A percentile compares a stretch with the other conserved stretches of the same genome.
Conservation (phyloP, 2,329 filamentous ascomycete species). For the Massarina eburnea region DNA sequence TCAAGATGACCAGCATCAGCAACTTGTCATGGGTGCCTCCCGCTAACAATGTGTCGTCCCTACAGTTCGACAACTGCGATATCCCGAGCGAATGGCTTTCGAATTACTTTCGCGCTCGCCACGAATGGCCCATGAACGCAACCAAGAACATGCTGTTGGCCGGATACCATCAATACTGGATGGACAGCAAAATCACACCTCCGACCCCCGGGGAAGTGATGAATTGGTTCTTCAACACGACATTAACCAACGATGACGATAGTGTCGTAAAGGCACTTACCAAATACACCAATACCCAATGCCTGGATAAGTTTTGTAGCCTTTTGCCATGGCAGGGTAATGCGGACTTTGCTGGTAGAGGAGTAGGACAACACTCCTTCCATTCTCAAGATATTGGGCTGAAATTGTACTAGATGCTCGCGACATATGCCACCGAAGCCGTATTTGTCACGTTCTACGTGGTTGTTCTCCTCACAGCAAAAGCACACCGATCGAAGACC, state of each 20-base stretch:
- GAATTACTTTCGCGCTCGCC: not conserved
- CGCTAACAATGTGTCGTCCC: not conserved
- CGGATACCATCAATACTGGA: not conserved
- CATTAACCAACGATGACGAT: not conserved
- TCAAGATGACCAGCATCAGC: not conserved
- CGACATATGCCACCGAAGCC: constrained; percentile 7
- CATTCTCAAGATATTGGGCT: not conserved
- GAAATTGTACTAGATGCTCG: constrained; percentile 7
- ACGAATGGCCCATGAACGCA: not conserved
- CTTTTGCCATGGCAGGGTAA: constrained; percentile 7
- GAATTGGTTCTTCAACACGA: not conserved
- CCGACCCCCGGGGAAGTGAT: not conserved
- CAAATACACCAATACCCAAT: not conserved
- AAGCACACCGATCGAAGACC: not conserved
- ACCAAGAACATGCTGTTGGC: not conserved
- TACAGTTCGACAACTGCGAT: not conserved
- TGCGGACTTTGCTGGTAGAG: constrained; percentile 8
- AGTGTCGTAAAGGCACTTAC: not conserved
- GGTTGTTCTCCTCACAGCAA: not conserved
- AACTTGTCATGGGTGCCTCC: not conserved
- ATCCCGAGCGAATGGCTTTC: not conserved
- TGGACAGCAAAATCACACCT: not conserved
- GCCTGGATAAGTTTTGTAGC: constrained; percentile 1
- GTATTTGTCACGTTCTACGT: constrained; percentile 5
- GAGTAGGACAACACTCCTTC: constrained; percentile 1